phyloP scores from a whole-genome alignment of 345 rosid species.

The Euclidium syriacum region DNA sequence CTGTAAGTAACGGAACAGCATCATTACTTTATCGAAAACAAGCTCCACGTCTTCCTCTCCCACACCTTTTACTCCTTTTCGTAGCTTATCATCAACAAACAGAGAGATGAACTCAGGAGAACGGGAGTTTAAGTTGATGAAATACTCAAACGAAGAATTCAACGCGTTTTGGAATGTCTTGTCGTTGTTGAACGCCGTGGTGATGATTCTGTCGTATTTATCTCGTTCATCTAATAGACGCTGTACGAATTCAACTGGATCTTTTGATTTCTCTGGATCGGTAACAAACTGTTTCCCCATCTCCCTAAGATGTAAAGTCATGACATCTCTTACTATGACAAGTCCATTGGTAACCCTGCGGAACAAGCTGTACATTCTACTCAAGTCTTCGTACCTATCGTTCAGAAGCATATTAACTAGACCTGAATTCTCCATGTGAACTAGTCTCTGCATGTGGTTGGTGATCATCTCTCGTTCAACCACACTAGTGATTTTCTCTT shows the following conservation, averaged over 20 bases:
- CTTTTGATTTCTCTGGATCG: slow-evolving; percentile 88
- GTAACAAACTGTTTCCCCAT: slow-evolving; percentile 89
- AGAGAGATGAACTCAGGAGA: slow-evolving; percentile 96
- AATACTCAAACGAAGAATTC: slow-evolving; percentile 89
- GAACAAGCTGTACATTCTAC: slow-evolving; percentile 87
- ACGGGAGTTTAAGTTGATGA: slow-evolving; percentile 84
- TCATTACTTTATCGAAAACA: slow-evolving; percentile 96
- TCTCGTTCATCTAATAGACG: slow-evolving; percentile 87
- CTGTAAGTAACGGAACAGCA: slow-evolving; percentile 96
- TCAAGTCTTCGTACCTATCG: slow-evolving; percentile 82
- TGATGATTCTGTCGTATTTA: slow-evolving; percentile 78
- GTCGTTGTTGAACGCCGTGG: slow-evolving; percentile 66
- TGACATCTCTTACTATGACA: slow-evolving; percentile 64
- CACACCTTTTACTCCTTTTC: slow-evolving; percentile 88
- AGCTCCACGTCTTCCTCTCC: slow-evolving; percentile 89
- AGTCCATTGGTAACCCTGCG: slow-evolving; percentile 85
- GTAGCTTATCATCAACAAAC: slow-evolving; percentile 90
- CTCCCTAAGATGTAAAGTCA: slow-evolving; percentile 91
- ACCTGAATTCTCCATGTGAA: slow-evolving; percentile 98
- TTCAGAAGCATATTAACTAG: slow-evolving; percentile 90
- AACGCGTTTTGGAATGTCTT: slow-evolving; percentile 94
- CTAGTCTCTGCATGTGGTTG: slow-evolving; percentile 92
- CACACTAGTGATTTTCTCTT: slow-evolving; percentile 81
- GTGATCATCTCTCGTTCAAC: slow-evolving; percentile 99
- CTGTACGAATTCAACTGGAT: slow-evolving; percentile 95